A percentile compares a stretch with the other conserved stretches of the same genome.
Conservation (phyloP, 257 asterid genomes). For the Echites panduratus region DNA sequence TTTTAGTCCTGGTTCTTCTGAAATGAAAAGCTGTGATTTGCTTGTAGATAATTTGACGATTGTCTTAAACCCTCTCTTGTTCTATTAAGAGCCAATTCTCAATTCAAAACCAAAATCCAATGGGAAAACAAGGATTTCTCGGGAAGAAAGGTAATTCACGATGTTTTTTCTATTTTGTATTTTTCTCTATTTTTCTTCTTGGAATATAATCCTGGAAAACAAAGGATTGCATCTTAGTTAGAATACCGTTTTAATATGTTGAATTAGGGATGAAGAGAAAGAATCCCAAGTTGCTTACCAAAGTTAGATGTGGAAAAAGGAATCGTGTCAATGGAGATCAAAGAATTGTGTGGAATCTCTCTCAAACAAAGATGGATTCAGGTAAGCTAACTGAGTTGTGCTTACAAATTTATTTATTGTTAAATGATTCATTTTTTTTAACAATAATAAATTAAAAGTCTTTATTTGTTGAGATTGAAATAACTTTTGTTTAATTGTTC, state of each 20-base stretch:
- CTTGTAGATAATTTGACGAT: neutral
- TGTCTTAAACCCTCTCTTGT: neutral
- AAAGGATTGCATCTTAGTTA: neutral
- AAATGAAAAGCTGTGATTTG: too few relatives aligned
- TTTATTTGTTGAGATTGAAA: neutral
- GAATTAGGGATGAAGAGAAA: neutral
- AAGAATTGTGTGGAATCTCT: slow-evolving; percentile 1
- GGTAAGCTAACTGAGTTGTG: slow-evolving; percentile 10
- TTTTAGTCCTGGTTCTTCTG: too few relatives aligned
- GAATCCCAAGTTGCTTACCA: neutral
- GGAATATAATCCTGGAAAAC: neutral
- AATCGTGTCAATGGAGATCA: neutral
- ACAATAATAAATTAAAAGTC: neutral
- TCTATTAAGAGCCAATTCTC: neutral
- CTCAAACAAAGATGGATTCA: slow-evolving; percentile 14
- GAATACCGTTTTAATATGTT: neutral
- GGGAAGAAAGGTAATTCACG: neutral
- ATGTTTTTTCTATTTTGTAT: neutral
- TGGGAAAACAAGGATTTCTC: neutral
- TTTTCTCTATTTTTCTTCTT: neutral
- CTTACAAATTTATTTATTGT: neutral
- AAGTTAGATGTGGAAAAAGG: slow-evolving; percentile 11
- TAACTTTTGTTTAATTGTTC: slow-evolving; percentile 13
- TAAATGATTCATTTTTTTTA: neutral
- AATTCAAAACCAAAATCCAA: neutral